Percentiles rank a stretch among this genome's conserved stretches.
phyloP scores from a whole-genome alignment of 495 filamentous ascomycete genomes.

The Daldinia grandis region DNA sequence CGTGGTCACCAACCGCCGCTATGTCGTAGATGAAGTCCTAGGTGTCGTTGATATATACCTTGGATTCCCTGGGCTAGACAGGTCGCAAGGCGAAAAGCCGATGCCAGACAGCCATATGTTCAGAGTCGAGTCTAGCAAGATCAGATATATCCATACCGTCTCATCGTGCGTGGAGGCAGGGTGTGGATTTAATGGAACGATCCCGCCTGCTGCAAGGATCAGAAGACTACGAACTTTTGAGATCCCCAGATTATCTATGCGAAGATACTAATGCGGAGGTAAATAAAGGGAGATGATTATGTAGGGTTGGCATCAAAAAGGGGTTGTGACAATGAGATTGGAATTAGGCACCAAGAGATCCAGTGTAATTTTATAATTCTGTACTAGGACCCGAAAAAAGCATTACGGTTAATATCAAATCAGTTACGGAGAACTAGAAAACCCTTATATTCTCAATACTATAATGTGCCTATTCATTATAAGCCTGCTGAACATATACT shows the following conservation, averaged over 20 bases:
- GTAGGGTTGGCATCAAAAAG: neutral
- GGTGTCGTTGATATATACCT: conserved; percentile 50
- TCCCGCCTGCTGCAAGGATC: conserved; percentile 22
- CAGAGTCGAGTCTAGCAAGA: conserved; percentile 50
- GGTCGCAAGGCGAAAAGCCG: conserved; percentile 40
- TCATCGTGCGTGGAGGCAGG: conserved; percentile 45
- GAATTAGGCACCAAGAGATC: neutral
- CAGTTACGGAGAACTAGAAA: neutral
- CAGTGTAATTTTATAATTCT: neutral
- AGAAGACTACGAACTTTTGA: conserved; percentile 10
- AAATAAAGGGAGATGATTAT: neutral
- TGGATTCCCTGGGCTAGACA: conserved; percentile 51
- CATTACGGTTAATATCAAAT: neutral
- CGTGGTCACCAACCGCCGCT: conserved; percentile 49
- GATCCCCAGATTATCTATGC: neutral
- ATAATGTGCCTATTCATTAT: too few species aligned
- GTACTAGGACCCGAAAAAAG: neutral
- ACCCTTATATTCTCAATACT: too few species aligned
- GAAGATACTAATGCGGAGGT: neutral
- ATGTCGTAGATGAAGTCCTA: conserved; percentile 51
- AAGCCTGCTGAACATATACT: too few species aligned
- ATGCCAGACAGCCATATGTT: conserved; percentile 53
- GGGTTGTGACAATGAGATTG: neutral
- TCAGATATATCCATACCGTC: conserved; percentile 51
- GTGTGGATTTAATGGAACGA: conserved; percentile 46